A percentile compares a stretch with the other conserved stretches of the same genome.
Evolutionary conservation across 2,329 filamentous ascomycete species (phyloP).

Genomic region (Thielaviopsis euricoi): DNA sequence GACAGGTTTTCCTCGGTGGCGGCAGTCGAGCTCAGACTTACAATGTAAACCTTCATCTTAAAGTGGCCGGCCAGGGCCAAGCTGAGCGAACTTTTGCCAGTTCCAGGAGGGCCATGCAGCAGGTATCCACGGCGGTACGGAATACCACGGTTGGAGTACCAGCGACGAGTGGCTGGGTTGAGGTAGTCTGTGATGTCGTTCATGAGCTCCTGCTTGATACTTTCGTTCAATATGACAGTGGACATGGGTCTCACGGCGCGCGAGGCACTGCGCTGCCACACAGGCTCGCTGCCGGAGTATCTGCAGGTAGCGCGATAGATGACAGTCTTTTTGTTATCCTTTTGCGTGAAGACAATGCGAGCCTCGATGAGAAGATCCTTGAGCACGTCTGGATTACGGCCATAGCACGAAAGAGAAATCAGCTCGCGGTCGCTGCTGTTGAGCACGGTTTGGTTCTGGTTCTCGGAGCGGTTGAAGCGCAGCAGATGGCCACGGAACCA

Average conservation of each 20-base stretch:
- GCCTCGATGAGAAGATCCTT: slow-evolving; percentile 47
- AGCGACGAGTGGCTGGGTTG: slow-evolving; percentile 45
- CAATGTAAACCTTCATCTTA: slow-evolving; percentile 54
- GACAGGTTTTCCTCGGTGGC: slow-evolving; percentile 50
- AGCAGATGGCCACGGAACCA: slow-evolving; percentile 45
- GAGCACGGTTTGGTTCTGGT: slow-evolving; percentile 25
- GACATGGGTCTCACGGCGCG: slow-evolving; percentile 44
- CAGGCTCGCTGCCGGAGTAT: slow-evolving; percentile 23
- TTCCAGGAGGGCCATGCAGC: slow-evolving; percentile 64
- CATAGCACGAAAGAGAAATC: slow-evolving; percentile 44
- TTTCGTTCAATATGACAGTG: slow-evolving; percentile 47
- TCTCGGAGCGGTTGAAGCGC: slow-evolving; percentile 36
- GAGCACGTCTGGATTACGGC: slow-evolving; percentile 40
- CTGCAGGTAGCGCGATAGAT: slow-evolving; percentile 42
- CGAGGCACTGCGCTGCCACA: slow-evolving; percentile 47
- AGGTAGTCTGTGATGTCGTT: slow-evolving; percentile 48
- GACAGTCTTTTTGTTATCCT: slow-evolving; percentile 44
- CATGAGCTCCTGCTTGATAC: slow-evolving; percentile 41
- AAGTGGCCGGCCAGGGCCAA: slow-evolving; percentile 56
- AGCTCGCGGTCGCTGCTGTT: slow-evolving; percentile 37
- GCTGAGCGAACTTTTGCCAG: slow-evolving; percentile 59
- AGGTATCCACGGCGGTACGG: slow-evolving; percentile 76
- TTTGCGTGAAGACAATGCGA: slow-evolving; percentile 35
- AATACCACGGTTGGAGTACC: slow-evolving; percentile 73
- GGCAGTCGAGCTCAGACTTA: slow-evolving; percentile 45